These are phyloP conservation scores for Pilatotrama ljubarskyi DNA, from an alignment of 768 basidiomycete species.

Conservation along the genomic window DNA sequence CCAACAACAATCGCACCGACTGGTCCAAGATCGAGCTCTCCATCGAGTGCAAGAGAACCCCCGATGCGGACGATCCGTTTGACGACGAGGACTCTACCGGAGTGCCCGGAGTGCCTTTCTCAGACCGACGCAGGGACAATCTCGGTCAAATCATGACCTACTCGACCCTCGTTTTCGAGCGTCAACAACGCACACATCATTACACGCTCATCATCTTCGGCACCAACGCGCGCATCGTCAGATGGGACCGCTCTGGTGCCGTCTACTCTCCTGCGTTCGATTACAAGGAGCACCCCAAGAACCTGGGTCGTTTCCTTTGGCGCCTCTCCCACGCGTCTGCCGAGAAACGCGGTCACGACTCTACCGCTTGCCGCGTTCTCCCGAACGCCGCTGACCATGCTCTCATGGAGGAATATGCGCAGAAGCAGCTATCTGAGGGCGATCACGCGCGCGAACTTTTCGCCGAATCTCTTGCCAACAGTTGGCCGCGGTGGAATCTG, in stretches of 20 bases:
- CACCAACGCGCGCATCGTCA: conserved; percentile 1
- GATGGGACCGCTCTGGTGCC: not conserved
- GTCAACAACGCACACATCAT: not conserved
- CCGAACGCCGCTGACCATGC: not conserved
- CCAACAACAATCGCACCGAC: not conserved
- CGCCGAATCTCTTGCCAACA: not conserved
- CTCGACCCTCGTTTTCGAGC: not conserved
- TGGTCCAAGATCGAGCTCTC: conserved; percentile 4
- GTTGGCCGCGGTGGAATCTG: conserved; percentile 1
- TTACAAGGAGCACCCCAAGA: not conserved
- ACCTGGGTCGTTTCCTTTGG: conserved; percentile 3
- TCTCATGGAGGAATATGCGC: not conserved
- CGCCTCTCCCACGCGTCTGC: not conserved
- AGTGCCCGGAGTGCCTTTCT: too few species aligned
- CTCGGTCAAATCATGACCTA: conserved; percentile 5
- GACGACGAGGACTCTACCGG: not conserved
- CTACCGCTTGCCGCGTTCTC: not conserved
- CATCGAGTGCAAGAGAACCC: conserved; percentile 1
- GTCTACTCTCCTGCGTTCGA: not conserved
- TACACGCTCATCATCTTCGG: conserved; percentile 10
- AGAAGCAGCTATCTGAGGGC: too few species aligned
- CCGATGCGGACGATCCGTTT: not conserved
- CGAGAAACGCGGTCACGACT: not conserved
- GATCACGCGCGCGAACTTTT: not conserved
- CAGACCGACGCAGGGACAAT: not conserved